These are phyloP conservation scores for Hydnomerulius pinastri DNA, from an alignment of 768 basidiomycete genomes.

Conservation along the genomic window DNA sequence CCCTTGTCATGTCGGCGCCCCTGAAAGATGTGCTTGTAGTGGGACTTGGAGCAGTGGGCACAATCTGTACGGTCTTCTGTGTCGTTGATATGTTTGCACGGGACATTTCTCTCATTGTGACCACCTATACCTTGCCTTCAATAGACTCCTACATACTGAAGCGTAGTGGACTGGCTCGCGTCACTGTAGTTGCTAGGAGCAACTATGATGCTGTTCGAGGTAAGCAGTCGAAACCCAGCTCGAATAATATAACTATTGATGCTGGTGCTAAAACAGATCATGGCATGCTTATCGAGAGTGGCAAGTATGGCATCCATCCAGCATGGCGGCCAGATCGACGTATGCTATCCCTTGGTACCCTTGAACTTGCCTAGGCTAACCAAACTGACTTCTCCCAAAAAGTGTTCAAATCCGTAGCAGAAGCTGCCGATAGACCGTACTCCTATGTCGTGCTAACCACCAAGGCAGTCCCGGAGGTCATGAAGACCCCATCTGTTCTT, in stretches of 20 bases:
- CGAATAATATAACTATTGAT: background rate
- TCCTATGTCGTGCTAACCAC: conserved; percentile 67
- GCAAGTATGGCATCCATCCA: conserved; percentile 56
- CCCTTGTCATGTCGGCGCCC: conserved; percentile 14
- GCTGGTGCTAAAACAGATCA: conserved; percentile 36
- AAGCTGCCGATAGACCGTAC: conserved; percentile 63
- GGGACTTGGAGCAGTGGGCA: conserved; percentile 68
- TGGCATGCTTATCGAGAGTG: conserved; percentile 58
- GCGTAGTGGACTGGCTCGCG: conserved; percentile 56
- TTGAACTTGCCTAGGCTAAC: conserved; percentile 3
- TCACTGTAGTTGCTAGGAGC: conserved; percentile 74
- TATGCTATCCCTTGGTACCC: conserved; percentile 32
- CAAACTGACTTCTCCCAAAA: background rate
- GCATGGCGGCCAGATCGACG: conserved; percentile 68
- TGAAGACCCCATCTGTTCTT: conserved; percentile 56
- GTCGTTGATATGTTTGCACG: background rate
- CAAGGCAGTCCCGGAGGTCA: conserved; percentile 70
- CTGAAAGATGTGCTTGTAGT: conserved; percentile 56
- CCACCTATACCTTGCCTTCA: background rate
- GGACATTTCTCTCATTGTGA: background rate
- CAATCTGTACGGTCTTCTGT: conserved; percentile 51
- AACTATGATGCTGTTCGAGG: conserved; percentile 61
- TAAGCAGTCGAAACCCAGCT: conserved; percentile 18
- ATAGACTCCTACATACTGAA: conserved; percentile 59
- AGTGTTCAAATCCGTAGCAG: conserved; percentile 61